phyloP scores from a whole-genome alignment of 495 filamentous ascomycete genomes.

The Aspergillus nidulans region DNA sequence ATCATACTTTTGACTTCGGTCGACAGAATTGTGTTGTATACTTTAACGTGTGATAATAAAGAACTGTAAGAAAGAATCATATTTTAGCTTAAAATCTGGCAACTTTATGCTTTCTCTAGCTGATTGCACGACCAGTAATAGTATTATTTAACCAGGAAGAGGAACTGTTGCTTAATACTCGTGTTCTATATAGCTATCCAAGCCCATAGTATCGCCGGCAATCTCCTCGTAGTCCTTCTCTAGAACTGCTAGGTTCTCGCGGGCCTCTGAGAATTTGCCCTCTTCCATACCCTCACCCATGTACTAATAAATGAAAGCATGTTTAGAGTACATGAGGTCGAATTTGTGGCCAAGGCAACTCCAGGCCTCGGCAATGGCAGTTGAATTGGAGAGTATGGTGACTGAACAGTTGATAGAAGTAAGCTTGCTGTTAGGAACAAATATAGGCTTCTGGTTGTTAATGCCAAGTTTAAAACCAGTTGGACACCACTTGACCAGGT shows the following conservation, averaged over 20 bases:
- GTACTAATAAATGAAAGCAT: constrained; percentile 94
- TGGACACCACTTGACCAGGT: constrained; percentile 92
- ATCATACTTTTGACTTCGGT: no score
- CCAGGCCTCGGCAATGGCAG: constrained; percentile 89
- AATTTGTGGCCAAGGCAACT: constrained; percentile 86
- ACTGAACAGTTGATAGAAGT: constrained; percentile 82
- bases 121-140: no score
- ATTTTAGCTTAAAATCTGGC: no score
- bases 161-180: constrained; percentile 70
- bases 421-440: constrained; percentile 72
- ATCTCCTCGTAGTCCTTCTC: constrained; percentile 95
- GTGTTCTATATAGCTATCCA: constrained; percentile 58
- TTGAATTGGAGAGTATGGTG: constrained; percentile 90
- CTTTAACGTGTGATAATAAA: no score
- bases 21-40: no score
- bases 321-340: constrained; percentile 96
- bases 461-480: constrained; percentile 94
- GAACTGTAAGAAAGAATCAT: no score
- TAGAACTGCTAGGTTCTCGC: constrained; percentile 83
- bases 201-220: constrained; percentile 63
- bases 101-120: no score
- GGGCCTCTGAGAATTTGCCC: constrained; percentile 86
- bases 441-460: constrained; percentile 83
- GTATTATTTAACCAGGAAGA: no score
- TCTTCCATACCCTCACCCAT: constrained; percentile 96